Evolutionary conservation across 2,329 filamentous ascomycete species (phyloP), one percentile per base, ranked within the genome.

Genomic region (Ophiocordyceps robertsii): DNA sequence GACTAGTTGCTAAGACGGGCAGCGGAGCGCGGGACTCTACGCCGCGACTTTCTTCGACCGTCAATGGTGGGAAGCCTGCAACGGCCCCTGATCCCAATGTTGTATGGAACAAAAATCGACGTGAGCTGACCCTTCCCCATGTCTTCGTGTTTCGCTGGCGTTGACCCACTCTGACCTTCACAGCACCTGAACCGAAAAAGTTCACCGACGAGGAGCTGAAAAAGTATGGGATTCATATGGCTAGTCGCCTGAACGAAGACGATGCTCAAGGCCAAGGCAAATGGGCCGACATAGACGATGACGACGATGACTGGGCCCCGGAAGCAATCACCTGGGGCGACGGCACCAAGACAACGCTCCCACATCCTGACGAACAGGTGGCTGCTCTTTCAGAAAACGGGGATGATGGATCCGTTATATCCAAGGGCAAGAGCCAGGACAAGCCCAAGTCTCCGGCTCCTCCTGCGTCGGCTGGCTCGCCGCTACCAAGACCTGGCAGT

Each of bases 41-140:
- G 14, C 61, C 67, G 7, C 61, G 67, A 42, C 61, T 65, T 33
- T 56, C 63, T 8, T 59, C 57, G 7, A 54, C 56, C 8, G 51
- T 70, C 53, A 80, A 77, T 53, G 74, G 77, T 46, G 73, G 73
- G 41, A 79, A 80, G 48, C 54, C 72, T 30, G 69, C 72, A 16
- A 56, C 73, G 46, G 78, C 77, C 24, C 82, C 84, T 13, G 84
- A 89, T 59, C 72, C 75, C 29, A 84, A 68, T 59, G 82, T 74
- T 42, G 84, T 93, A 35, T 93, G 86, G 86, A 93, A 92, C 65
- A 89, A 88, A 64, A 93, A 92, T 59, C 73, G 81, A 68, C 83
- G 84, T 82, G 74, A 58, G 80, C 67, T 41, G 27, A n/a, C 39
- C 39, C n/a, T 29, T 10, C 11, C 10, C 7, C 29, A 29, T 19